These are phyloP conservation scores for Penicillium sp. DNA, from an alignment of 2,329 filamentous ascomycete species.

Conservation along the genomic window DNA sequence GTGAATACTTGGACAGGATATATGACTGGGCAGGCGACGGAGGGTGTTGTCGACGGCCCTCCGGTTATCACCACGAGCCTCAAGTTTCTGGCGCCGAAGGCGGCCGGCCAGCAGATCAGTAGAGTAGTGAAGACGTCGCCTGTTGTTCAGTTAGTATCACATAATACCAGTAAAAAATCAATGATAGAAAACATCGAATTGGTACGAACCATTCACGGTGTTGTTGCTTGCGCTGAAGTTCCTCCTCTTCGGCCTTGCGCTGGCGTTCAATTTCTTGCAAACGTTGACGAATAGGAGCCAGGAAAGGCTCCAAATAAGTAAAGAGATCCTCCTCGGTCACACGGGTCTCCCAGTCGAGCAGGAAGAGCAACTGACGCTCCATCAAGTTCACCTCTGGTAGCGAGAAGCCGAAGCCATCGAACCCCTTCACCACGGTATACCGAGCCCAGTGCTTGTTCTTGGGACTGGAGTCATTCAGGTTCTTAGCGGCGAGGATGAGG, in stretches of 20 bases:
- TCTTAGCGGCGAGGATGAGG: conserved; percentile 73
- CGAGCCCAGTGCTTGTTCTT: conserved; percentile 99
- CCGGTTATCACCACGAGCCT: conserved; percentile 27
- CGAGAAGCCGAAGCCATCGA: conserved; percentile 80
- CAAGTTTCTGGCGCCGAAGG: conserved; percentile 36
- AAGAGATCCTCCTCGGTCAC: conserved; percentile 83
- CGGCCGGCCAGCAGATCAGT: conserved; percentile 34
- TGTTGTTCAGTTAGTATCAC: conserved; percentile 7
- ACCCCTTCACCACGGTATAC: conserved; percentile 73
- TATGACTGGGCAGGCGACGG: conserved; percentile 27
- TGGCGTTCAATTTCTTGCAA: conserved; percentile 53
- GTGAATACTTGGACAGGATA: conserved; percentile 28
- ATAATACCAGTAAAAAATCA: not conserved
- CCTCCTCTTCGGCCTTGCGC: conserved; percentile 41
- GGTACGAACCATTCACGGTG: conserved; percentile 32
- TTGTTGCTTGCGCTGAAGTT: conserved; percentile 25
- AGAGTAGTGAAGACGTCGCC: conserved; percentile 33
- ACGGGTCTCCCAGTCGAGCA: conserved; percentile 89
- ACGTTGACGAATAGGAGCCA: conserved; percentile 70
- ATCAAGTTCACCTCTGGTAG: conserved; percentile 96
- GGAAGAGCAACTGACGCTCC: conserved; percentile 96
- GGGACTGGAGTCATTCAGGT: conserved; percentile 94
- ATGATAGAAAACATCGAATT: not conserved
- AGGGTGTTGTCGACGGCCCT: conserved; percentile 19
- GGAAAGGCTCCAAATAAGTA: conserved; percentile 78